Base-by-base conservation (phyloP, 1,284 basidiomycete genomes). In the Marasmius oreades region DNA sequence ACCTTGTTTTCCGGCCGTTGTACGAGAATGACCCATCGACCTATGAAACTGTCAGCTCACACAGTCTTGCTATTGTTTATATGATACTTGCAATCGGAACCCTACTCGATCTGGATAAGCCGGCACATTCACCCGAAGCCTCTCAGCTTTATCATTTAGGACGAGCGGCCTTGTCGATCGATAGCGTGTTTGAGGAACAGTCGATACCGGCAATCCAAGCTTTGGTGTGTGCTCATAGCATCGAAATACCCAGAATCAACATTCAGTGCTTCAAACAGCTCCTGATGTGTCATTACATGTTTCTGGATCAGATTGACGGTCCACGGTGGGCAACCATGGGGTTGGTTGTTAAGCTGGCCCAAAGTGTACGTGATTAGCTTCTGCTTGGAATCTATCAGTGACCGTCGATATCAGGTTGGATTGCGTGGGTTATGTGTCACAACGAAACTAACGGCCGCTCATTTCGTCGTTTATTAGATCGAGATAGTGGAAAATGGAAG, bases 221-320 rank as follows among this genome's bases (percentile, higher is more conserved):
- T 16, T 65, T 87, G 72, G 85, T 85, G 65, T 63, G 79, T 55
- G 11, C 6, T 8, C 24, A 50, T 34, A 5, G 11, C 50, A 33
- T 23, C 33, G 42, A 23, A 14, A 12, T 24, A 8, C 33, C n/a
- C 18, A 10, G n/a, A 31, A 31, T 42, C 24, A 20, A 22, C 64
- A 59, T 64, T 68, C 59, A 63, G 61, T 52, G 20, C 52, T 61
- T 58, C 55, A 16, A 62, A 14, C 55, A 86, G 84, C 66, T 86
- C n/a, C 66, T 88, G 48, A 85, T 86, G 81, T 84, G 80, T 62
- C 85, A 88, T 64, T 86, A 79, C 65, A 85, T 88, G 84, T 86
- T 86, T 64, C 69, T 83, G 54, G 77, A 80, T 28, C 81, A 86
- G 63, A 81, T 85, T 64, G 81, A 82, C 52, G 77, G 78, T n/a